Evolutionary conservation across 2,329 filamentous ascomycete species (phyloP).

Genomic region (Plectosphaerella cucumerina): DNA sequence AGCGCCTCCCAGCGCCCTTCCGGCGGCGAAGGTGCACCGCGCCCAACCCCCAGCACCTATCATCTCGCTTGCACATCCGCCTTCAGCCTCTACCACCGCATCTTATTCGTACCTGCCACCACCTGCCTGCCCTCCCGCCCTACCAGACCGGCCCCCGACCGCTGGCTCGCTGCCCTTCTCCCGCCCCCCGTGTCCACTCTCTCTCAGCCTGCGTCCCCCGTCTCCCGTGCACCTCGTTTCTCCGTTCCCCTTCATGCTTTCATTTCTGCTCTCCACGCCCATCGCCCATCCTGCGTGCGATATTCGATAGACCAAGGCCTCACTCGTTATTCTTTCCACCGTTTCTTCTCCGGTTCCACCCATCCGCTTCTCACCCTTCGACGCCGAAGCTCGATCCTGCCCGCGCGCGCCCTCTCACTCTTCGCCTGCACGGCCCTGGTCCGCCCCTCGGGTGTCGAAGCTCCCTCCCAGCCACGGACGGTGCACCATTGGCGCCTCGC

Average conservation of each 20-base stretch:
- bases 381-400: too few relatives aligned
- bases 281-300: slow-evolving; percentile 1
- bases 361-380: too few relatives aligned
- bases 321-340: slow-evolving; percentile 4
- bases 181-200: background rate
- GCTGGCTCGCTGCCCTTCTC: background rate
- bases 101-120: too few relatives aligned
- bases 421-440: background rate
- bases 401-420: background rate
- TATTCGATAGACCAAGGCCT: slow-evolving; percentile 5
- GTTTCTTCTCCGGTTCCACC: background rate
- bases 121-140: background rate
- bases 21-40: too few relatives aligned
- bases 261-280: slow-evolving; percentile 10
- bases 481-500: slow-evolving; percentile 8
- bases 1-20: too few relatives aligned
- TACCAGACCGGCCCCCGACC: background rate
- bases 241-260: slow-evolving; percentile 5
- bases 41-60: slow-evolving; percentile 35
- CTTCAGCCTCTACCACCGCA: slow-evolving; percentile 35
- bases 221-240: background rate
- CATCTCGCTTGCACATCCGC: slow-evolving; percentile 49
- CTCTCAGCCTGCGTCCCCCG: background rate
- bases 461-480: background rate
- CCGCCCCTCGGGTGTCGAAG: background rate